Conservation (phyloP, 805 yeast species). For the Lachancea sp. region DNA sequence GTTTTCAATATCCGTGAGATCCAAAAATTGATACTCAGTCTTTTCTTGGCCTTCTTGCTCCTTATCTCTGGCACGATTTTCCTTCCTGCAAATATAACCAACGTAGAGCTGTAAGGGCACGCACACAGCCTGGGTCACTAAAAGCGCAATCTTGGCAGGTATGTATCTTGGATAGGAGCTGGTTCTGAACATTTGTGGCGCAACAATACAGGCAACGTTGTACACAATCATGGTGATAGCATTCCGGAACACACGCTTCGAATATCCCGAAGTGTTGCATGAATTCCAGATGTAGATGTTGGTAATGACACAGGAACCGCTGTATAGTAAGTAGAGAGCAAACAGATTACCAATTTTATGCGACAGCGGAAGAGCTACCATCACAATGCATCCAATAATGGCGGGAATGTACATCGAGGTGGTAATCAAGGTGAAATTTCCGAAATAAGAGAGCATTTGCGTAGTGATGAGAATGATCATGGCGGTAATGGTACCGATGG, state of each 20-base stretch:
- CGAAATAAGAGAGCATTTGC: constrained; percentile 34
- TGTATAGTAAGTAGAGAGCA: constrained; percentile 45
- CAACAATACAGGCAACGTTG: constrained; percentile 52
- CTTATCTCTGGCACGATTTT: constrained; percentile 46
- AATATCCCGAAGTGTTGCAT: constrained; percentile 57
- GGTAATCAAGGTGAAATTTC: constrained; percentile 34
- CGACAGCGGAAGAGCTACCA: constrained; percentile 33
- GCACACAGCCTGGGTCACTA: constrained; percentile 45
- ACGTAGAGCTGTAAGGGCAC: constrained; percentile 40
- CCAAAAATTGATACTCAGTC: constrained; percentile 43
- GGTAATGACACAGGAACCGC: constrained; percentile 53
- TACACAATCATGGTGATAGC: constrained; percentile 53
- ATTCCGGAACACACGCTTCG: constrained; percentile 49
- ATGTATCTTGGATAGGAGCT: constrained; percentile 46
- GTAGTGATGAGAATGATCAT: constrained; percentile 37
- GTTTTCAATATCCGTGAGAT: constrained; percentile 55
- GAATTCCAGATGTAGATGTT: constrained; percentile 56
- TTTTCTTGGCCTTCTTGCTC: constrained; percentile 30
- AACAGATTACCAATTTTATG: constrained; percentile 42
- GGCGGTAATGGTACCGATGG: constrained; percentile 48
- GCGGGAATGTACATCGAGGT: constrained; percentile 41
- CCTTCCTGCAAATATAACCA: constrained; percentile 40
- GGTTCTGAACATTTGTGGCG: constrained; percentile 56
- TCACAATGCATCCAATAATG: constrained; percentile 44
- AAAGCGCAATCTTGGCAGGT: constrained; percentile 52